A percentile compares a stretch with the other conserved stretches of the same genome.
phyloP scores from a whole-genome alignment of 192 early-diverging fungal genomes.

The Coemansia sp. region DNA sequence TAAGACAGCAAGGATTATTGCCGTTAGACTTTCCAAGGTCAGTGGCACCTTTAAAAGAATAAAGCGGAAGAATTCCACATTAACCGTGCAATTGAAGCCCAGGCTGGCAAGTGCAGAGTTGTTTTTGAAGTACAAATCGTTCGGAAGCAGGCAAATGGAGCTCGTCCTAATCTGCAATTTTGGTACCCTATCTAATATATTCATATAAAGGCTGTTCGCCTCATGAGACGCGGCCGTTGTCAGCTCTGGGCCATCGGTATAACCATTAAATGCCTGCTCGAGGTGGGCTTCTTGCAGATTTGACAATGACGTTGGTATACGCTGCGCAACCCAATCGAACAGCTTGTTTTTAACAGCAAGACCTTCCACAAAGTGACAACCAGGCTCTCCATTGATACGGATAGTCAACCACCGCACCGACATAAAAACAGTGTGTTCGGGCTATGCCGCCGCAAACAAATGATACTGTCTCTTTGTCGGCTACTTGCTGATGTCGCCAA shows the following conservation, averaged over 20 bases:
- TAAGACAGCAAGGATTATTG: neutral
- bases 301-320: neutral
- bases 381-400: neutral
- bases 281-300: neutral
- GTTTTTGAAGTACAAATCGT: neutral
- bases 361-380: neutral
- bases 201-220: too few species aligned
- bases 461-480: neutral
- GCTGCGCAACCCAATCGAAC: neutral
- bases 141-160: neutral
- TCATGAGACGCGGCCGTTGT: too few species aligned
- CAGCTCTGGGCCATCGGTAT: too few species aligned
- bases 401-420: neutral
- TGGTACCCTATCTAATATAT: too few species aligned
- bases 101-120: neutral
- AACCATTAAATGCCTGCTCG: too few species aligned
- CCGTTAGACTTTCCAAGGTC: neutral
- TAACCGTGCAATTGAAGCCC: neutral
- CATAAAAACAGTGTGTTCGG: neutral
- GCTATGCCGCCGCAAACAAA: neutral
- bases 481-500: neutral
- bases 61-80: neutral
- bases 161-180: neutral
- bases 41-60: neutral
- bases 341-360: neutral